Conservation (phyloP, 1,139 yeast species). For the Cylindricascospora bacillispora region DNA sequence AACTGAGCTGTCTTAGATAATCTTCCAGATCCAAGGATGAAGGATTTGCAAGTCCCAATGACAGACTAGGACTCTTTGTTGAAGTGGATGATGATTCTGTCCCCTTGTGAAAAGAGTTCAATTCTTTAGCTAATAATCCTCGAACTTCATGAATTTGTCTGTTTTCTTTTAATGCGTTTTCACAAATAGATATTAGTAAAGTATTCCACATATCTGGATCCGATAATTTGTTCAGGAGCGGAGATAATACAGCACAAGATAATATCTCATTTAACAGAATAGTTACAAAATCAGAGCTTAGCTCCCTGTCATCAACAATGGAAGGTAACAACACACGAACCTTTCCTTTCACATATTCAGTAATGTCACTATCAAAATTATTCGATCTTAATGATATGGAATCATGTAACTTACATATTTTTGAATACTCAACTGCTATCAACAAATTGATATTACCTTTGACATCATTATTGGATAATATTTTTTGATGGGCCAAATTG, state of each 20-base stretch:
- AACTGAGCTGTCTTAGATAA: too few relatives aligned
- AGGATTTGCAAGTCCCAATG: too few relatives aligned
- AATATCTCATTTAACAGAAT: conserved; percentile 52
- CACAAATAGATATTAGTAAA: conserved; percentile 45
- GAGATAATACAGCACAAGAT: conserved; percentile 41
- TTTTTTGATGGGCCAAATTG: neutral
- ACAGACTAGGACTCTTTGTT: too few relatives aligned
- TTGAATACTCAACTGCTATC: conserved; percentile 46
- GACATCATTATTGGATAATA: neutral
- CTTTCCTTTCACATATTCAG: conserved; percentile 36
- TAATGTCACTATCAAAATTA: conserved; percentile 34
- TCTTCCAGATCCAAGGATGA: too few relatives aligned
- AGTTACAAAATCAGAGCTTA: conserved; percentile 35
- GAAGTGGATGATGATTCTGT: too few relatives aligned
- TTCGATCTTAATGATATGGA: conserved; percentile 37
- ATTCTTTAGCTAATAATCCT: conserved; percentile 37
- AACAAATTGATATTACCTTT: conserved; percentile 30
- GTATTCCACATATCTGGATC: conserved; percentile 75
- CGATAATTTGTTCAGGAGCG: conserved; percentile 42
- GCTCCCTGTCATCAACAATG: conserved; percentile 40
- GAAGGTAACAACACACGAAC: conserved; percentile 37
- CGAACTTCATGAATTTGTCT: conserved; percentile 64
- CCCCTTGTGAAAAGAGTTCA: too few relatives aligned
- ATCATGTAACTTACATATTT: conserved; percentile 44
- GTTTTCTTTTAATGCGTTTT: conserved; percentile 58